Evolutionary conservation across 257 asterid species (phyloP).

Genomic region (Ballota nigra): DNA sequence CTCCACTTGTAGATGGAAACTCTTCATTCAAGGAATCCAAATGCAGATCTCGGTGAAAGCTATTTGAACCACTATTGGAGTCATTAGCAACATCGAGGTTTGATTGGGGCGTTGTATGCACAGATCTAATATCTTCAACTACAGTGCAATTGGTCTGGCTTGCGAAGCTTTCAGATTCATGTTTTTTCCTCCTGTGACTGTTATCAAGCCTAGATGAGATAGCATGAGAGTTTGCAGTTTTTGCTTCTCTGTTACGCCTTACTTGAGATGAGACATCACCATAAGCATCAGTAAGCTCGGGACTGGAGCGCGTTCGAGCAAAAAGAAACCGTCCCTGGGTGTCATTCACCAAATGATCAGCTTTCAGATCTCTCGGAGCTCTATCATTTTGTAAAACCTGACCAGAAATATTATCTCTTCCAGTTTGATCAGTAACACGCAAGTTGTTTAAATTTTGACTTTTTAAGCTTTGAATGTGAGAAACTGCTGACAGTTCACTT

Average conservation of each 20-base stretch:
- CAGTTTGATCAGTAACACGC: conserved; percentile 37
- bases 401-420: conserved; percentile 39
- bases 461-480: conserved; percentile 47
- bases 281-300: conserved; percentile 83
- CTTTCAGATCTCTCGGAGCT: conserved; percentile 50
- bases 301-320: conserved; percentile 89
- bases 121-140: conserved; percentile 47
- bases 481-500: conserved; percentile 40
- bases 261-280: conserved; percentile 42
- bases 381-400: conserved; percentile 45
- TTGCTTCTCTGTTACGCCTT: conserved; percentile 42
- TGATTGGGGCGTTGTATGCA: conserved; percentile 41
- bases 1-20: conserved; percentile 53
- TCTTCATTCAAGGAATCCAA: conserved; percentile 53
- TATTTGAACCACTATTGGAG: conserved; percentile 46
- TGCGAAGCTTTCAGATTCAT: conserved; percentile 49
- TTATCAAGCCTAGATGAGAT: conserved; percentile 41
- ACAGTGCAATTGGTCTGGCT: conserved; percentile 42
- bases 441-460: conserved; percentile 45
- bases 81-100: conserved; percentile 50
- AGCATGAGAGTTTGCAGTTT: conserved; percentile 44
- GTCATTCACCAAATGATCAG: conserved; percentile 56
- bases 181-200: conserved; percentile 45
- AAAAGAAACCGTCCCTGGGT: conserved; percentile 60
- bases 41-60: conserved; percentile 48